Percentiles rank a stretch among this genome's conserved stretches.
Conservation (phyloP, 331 rosid genomes). For the Quercus tomentella region DNA sequence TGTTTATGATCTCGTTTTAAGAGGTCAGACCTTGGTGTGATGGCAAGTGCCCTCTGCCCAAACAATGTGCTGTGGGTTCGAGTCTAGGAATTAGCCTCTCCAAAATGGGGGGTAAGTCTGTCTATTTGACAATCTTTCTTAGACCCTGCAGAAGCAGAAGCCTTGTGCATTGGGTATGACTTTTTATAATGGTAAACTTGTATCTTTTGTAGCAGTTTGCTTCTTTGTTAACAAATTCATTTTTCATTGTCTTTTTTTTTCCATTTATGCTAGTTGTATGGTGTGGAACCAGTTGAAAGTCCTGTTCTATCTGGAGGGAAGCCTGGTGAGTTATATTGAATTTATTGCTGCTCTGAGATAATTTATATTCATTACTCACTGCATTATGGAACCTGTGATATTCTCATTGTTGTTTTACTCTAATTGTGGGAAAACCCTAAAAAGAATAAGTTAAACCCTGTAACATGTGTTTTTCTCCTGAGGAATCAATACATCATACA, state of each 20-base stretch:
- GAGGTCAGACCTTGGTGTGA: not conserved
- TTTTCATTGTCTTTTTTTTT: not conserved
- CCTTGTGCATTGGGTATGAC: no score
- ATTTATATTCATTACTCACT: not conserved
- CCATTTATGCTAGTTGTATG: no score
- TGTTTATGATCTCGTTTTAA: not conserved
- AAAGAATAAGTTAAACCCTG: not conserved
- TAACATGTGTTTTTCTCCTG: not conserved
- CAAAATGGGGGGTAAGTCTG: no score
- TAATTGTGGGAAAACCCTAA: not conserved
- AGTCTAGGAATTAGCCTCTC: no score
- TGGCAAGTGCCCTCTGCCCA: no score
- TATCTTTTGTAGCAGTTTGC: not conserved
- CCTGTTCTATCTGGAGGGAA: conserved; percentile 62
- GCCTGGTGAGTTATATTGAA: conserved; percentile 44
- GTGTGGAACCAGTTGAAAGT: conserved; percentile 74
- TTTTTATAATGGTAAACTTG: not conserved
- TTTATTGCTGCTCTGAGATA: not conserved
- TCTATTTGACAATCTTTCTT: no score
- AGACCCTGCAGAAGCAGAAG: no score
- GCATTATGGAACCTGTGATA: not conserved
- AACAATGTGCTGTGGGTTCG: no score
- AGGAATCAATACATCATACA: not conserved
- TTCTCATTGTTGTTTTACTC: not conserved
- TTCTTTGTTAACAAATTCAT: not conserved